Evolutionary conservation across 2,329 filamentous ascomycete species (phyloP).

Genomic region (Fusarium siculi): DNA sequence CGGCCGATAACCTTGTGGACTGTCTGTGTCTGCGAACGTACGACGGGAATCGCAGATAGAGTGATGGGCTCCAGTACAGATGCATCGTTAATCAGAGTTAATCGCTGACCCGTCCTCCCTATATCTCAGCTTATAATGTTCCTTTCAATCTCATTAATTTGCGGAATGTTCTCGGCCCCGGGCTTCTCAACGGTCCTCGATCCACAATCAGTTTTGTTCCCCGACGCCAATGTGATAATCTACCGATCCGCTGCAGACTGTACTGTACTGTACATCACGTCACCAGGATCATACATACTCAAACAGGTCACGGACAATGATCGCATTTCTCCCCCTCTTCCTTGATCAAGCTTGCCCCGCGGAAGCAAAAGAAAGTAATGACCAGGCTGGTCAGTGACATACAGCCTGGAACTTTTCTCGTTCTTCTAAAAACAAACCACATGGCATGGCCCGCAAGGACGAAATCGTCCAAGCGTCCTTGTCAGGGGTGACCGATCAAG

Average conservation of each 20-base stretch:
- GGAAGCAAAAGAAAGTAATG: neutral
- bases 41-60: neutral
- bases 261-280: neutral
- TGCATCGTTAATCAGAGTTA: neutral
- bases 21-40: neutral
- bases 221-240: constrained; percentile 1
- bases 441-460: constrained; percentile 39
- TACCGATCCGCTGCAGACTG: constrained; percentile 5
- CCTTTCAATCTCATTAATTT: constrained; percentile 17
- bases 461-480: constrained; percentile 5
- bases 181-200: neutral
- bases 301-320: constrained; percentile 2
- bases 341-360: neutral
- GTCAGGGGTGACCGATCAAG: constrained; percentile 9
- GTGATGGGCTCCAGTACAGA: neutral
- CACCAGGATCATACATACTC: neutral
- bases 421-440: constrained; percentile 24
- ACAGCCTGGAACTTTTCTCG: neutral
- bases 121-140: constrained; percentile 25
- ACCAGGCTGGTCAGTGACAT: neutral
- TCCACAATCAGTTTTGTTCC: constrained; percentile 4
- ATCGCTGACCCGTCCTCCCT: neutral
- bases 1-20: neutral
- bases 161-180: constrained; percentile 2
- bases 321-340: neutral